Percentiles rank a stretch among this genome's conserved stretches.
These are phyloP conservation scores for Biancaea sappan DNA, from an alignment of 306 rosid genomes.

Conservation along the genomic window DNA sequence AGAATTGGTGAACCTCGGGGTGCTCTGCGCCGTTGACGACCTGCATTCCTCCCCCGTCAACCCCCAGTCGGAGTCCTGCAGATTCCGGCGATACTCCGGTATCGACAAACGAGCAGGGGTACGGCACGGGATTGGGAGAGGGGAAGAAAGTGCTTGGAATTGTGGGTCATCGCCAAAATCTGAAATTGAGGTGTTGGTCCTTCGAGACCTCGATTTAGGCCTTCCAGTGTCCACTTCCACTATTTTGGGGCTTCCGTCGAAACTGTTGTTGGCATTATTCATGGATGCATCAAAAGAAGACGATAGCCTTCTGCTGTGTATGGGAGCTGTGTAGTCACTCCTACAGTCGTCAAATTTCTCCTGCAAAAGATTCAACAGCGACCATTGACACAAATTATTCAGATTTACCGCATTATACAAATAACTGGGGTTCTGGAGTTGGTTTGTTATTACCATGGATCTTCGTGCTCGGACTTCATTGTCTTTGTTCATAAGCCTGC, in stretches of 20 bases:
- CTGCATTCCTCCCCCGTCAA: conserved; percentile 68
- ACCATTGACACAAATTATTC: not conserved
- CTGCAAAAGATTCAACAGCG: conserved; percentile 40
- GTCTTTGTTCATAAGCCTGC: conserved; percentile 25
- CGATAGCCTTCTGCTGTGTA: conserved; percentile 68
- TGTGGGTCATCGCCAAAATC: conserved; percentile 64
- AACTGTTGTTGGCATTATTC: conserved; percentile 32
- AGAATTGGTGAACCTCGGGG: conserved; percentile 69
- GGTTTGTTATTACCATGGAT: conserved; percentile 54
- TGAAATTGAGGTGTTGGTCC: conserved; percentile 65
- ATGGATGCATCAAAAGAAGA: conserved; percentile 56
- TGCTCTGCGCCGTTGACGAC: conserved; percentile 86
- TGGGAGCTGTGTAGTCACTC: conserved; percentile 58
- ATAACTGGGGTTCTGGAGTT: conserved; percentile 1
- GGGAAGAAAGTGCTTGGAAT: conserved; percentile 53
- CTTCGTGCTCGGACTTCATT: conserved; percentile 60
- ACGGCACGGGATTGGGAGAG: conserved; percentile 48
- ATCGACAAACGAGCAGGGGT: conserved; percentile 49
- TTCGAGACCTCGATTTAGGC: conserved; percentile 71
- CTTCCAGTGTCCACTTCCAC: conserved; percentile 84
- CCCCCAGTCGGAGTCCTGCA: conserved; percentile 70
- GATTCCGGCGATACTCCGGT: conserved; percentile 47
- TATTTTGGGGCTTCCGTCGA: conserved; percentile 72
- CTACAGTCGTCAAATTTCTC: conserved; percentile 70
- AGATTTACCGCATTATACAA: not conserved